phyloP scores from a whole-genome alignment of 148 eudicot genomes.

The Oxyria digyna region DNA sequence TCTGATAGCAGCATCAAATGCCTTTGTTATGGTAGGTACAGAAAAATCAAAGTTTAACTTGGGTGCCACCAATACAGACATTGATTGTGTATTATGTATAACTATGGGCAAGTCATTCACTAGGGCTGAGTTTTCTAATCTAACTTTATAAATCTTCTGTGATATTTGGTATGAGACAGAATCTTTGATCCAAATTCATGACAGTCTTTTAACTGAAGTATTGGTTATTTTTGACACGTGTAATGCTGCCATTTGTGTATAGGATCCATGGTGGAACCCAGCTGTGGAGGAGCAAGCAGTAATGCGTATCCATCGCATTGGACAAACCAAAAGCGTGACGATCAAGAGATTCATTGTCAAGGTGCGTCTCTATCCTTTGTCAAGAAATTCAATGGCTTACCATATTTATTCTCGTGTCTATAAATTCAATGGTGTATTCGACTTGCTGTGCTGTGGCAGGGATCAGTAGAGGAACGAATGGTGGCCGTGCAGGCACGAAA shows the following conservation, averaged over 20 bases:
- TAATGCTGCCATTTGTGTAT: conserved; percentile 9
- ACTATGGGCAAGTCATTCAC: not conserved
- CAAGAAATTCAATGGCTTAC: not conserved
- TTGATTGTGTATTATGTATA: not conserved
- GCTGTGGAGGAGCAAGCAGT: conserved; percentile 99
- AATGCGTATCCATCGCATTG: conserved; percentile 98
- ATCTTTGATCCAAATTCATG: not conserved
- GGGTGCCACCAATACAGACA: not conserved
- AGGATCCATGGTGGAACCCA: conserved; percentile 99
- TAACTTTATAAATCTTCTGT: not conserved
- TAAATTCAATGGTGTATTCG: not conserved
- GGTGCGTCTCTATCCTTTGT: conserved; percentile 24
- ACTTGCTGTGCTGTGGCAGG: conserved; percentile 41
- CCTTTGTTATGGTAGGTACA: conserved; percentile 71
- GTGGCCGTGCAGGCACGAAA: conserved; percentile 96
- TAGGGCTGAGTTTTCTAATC: not conserved
- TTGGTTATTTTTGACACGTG: not conserved
- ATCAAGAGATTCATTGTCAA: conserved; percentile 89
- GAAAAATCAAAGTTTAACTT: not conserved
- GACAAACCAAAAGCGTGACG: conserved; percentile 69
- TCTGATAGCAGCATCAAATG: conserved; percentile 93
- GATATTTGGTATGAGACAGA: not conserved
- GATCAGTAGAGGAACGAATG: conserved; percentile 94
- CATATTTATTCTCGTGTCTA: not conserved
- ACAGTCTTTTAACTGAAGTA: not conserved